Percentiles rank a stretch among this genome's conserved stretches.
Evolutionary conservation across 2,329 filamentous ascomycete species (phyloP).

Genomic region (Cryphonectria radicalis): DNA sequence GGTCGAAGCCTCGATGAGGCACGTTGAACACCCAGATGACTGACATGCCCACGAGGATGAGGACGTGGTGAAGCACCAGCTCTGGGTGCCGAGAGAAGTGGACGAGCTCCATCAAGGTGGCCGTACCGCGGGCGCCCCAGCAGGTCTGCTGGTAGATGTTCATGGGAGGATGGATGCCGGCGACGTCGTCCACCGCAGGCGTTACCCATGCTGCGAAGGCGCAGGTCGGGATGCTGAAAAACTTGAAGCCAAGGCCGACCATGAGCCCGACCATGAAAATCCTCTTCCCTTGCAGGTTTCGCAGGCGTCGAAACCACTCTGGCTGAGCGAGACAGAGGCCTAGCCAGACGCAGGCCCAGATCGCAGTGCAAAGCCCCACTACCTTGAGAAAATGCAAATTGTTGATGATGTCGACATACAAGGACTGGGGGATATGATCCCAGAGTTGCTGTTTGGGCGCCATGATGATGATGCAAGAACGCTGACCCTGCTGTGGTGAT

Average conservation of each 20-base stretch:
- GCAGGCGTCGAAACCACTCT: conserved; percentile 3
- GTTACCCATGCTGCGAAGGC: conserved; percentile 30
- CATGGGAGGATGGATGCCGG: conserved; percentile 30
- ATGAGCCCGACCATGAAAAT: conserved; percentile 31
- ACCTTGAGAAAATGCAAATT: background rate
- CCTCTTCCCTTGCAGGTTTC: conserved; percentile 28
- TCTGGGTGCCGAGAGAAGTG: conserved; percentile 30
- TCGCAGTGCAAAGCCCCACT: background rate
- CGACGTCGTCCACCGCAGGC: conserved; percentile 32
- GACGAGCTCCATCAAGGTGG: conserved; percentile 32
- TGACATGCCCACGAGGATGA: conserved; percentile 31
- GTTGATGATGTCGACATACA: background rate
- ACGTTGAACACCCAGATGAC: conserved; percentile 28
- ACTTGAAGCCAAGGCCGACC: conserved; percentile 32
- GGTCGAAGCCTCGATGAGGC: conserved; percentile 31
- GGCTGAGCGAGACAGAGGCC: background rate
- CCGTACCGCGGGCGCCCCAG: conserved; percentile 33
- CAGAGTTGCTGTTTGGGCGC: background rate
- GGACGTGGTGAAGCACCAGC: conserved; percentile 33
- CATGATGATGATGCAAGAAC: background rate
- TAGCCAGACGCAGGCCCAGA: background rate
- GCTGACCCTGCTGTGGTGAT: background rate
- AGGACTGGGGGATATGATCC: background rate
- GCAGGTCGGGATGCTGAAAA: conserved; percentile 29
- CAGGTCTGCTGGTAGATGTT: conserved; percentile 33